Evolutionary conservation across 1,139 yeast species (phyloP).

Genomic region (Hyphopichia pseudoburtonii): DNA sequence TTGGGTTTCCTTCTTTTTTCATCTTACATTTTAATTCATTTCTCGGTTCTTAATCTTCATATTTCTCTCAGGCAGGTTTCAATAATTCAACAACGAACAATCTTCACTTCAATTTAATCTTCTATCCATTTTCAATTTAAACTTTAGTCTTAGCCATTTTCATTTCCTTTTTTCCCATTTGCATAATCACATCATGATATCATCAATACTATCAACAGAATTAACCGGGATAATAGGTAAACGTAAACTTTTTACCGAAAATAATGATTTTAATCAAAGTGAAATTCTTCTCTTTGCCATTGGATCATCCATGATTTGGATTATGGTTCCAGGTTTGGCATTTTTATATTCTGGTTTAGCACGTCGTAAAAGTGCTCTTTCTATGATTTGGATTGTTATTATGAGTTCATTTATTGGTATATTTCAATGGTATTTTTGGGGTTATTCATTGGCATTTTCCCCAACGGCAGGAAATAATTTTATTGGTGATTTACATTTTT

Average conservation of each 20-base stretch:
- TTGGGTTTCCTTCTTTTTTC: not conserved
- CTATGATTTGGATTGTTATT: constrained; percentile 80
- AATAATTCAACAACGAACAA: no score
- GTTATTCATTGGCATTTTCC: constrained; percentile 87
- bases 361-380: constrained; percentile 84
- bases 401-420: constrained; percentile 77
- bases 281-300: constrained; percentile 46
- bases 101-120: no score
- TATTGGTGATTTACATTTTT: constrained; percentile 80
- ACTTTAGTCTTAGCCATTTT: no score
- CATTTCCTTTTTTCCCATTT: no score
- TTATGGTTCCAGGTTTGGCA: constrained; percentile 95
- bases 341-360: constrained; percentile 92
- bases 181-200: not conserved
- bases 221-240: constrained; percentile 14
- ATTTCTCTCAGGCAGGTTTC: no score
- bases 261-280: constrained; percentile 43
- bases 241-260: constrained; percentile 39
- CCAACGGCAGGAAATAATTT: constrained; percentile 72
- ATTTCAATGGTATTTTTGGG: constrained; percentile 98
- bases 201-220: not conserved
- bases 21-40: not conserved
- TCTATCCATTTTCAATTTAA: no score
- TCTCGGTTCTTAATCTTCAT: not conserved
- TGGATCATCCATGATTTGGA: constrained; percentile 76